Percentiles rank a stretch among this genome's conserved stretches.
Conservation (phyloP, 306 rosid genomes). For the Datisca glomerata region DNA sequence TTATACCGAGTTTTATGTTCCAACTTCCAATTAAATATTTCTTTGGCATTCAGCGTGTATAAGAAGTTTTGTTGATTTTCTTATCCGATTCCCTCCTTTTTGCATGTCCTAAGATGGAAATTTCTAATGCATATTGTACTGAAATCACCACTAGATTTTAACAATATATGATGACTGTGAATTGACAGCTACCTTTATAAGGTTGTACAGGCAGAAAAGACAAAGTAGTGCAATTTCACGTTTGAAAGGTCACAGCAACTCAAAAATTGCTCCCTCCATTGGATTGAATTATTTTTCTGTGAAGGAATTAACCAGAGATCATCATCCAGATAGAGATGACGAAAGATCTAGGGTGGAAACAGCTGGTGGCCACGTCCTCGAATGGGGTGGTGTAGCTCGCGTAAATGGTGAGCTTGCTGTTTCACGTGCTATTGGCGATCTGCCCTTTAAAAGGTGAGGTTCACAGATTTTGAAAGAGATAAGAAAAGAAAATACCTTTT, state of each 20-base stretch:
- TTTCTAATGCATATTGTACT: too few relatives aligned
- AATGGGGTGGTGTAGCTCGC: conserved; percentile 82
- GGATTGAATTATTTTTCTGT: conserved; percentile 58
- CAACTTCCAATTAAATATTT: too few relatives aligned
- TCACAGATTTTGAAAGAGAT: conserved; percentile 7
- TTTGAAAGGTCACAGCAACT: conserved; percentile 39
- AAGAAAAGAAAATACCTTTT: neutral
- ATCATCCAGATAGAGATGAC: conserved; percentile 87
- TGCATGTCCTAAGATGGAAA: too few relatives aligned
- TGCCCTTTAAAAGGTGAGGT: conserved; percentile 64
- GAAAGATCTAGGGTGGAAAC: conserved; percentile 83
- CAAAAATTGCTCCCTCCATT: conserved; percentile 32
- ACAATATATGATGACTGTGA: too few relatives aligned
- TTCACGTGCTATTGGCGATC: conserved; percentile 82
- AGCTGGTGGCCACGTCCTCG: conserved; percentile 87
- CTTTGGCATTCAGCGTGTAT: too few relatives aligned
- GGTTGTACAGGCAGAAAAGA: conserved; percentile 60
- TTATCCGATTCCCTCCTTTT: too few relatives aligned
- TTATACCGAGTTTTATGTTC: too few relatives aligned
- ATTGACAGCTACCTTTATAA: conserved; percentile 61
- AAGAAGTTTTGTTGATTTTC: too few relatives aligned
- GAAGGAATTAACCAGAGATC: conserved; percentile 88
- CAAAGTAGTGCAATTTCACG: conserved; percentile 42
- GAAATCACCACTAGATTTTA: too few relatives aligned
- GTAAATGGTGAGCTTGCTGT: conserved; percentile 90